A percentile compares a stretch with the other conserved stretches of the same genome.
Evolutionary conservation across 345 rosid species (phyloP).

Genomic region (Eucalyptus polyanthemos): DNA sequence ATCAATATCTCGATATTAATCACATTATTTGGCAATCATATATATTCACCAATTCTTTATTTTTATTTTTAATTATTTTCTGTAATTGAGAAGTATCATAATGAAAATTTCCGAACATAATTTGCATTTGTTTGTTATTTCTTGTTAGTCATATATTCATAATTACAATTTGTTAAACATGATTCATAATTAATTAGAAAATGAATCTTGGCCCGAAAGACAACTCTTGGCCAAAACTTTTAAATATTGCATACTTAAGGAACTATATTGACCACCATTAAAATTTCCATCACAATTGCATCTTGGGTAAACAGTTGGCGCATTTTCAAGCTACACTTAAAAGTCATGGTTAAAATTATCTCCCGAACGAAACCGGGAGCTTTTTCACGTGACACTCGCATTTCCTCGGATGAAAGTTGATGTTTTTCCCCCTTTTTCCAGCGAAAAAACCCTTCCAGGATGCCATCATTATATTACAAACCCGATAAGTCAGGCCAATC

Average conservation of each 20-base stretch:
- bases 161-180: not conserved
- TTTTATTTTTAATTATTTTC: not conserved
- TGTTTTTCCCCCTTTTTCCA: not conserved
- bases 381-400: not conserved
- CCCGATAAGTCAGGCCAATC: not conserved
- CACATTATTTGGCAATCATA: not conserved
- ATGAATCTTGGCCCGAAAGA: not conserved
- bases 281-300: not conserved
- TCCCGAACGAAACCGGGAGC: not conserved
- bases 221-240: not conserved
- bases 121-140: not conserved
- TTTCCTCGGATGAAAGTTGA: not conserved
- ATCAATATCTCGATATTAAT: not conserved
- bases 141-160: not conserved
- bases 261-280: not conserved
- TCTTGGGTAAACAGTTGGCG: not conserved
- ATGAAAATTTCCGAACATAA: not conserved
- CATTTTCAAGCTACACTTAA: not conserved
- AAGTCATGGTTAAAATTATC: not conserved
- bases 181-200: not conserved
- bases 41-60: not conserved
- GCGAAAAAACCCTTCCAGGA: not conserved
- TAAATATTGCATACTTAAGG: not conserved
- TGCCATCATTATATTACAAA: not conserved
- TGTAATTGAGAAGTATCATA: not conserved